Percentiles rank a stretch among this genome's conserved stretches.
phyloP scores from a whole-genome alignment of 78 protist genomes.

The Tieghemostelium lacteum region DNA sequence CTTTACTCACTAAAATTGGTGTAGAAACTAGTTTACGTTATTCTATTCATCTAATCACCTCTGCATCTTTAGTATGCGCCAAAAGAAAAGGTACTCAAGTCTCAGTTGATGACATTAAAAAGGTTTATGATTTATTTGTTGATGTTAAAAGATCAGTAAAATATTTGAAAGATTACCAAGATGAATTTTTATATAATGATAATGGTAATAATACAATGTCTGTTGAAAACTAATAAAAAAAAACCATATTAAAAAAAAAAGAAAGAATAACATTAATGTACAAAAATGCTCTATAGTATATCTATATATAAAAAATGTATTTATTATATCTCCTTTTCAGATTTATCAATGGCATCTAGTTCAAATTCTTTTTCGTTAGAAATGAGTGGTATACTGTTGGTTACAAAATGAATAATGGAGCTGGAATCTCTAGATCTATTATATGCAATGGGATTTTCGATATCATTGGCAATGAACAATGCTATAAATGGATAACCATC shows the following conservation, averaged over 20 bases:
- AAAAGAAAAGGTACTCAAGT: conserved; percentile 88
- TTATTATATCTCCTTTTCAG: not conserved
- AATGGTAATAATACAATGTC: not conserved
- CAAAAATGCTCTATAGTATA: not conserved
- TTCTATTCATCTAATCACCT: conserved; percentile 96
- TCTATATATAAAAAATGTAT: too few relatives aligned
- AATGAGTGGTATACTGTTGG: not conserved
- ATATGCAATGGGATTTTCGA: conserved; percentile 21
- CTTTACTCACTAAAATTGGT: conserved; percentile 92
- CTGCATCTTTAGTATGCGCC: conserved; percentile 89
- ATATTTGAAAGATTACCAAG: conserved; percentile 90
- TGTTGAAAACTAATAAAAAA: not conserved
- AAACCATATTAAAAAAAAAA: not conserved
- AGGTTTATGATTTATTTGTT: conserved; percentile 92
- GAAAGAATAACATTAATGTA: not conserved
- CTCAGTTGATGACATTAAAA: conserved; percentile 84
- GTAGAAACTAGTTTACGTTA: conserved; percentile 95
- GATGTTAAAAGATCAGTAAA: conserved; percentile 94
- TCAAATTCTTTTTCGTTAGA: not conserved
- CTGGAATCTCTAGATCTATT: conserved; percentile 29
- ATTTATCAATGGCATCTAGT: not conserved
- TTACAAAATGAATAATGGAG: conserved; percentile 52
- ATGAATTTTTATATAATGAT: conserved; percentile 70
- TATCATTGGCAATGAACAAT: conserved; percentile 22
- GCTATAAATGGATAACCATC: conserved; percentile 46